Evolutionary conservation across 805 yeast genomes (phyloP).

Genomic region (Torulaspora maleeae): DNA sequence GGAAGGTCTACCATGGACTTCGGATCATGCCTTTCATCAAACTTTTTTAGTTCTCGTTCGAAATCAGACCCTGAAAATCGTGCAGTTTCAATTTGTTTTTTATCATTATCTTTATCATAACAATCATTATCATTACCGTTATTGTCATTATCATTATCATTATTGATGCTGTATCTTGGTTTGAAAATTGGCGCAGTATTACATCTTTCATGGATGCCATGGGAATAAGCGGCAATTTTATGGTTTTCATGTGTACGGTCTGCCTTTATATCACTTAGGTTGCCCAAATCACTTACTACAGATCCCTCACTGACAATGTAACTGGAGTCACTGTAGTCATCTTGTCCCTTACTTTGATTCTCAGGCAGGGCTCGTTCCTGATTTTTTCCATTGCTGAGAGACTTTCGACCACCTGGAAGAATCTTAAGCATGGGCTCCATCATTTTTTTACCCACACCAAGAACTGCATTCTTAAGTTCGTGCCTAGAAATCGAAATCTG

Average conservation of each 20-base stretch:
- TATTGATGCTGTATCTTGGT: conserved; percentile 12
- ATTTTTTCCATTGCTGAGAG: not conserved
- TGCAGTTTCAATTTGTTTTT: conserved; percentile 6
- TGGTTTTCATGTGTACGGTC: not conserved
- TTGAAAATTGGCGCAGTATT: conserved; percentile 5
- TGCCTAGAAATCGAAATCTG: conserved; percentile 58
- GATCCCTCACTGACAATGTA: conserved; percentile 26
- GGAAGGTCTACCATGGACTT: conserved; percentile 61
- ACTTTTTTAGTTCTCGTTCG: conserved; percentile 25
- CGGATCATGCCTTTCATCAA: conserved; percentile 23
- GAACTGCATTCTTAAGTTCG: conserved; percentile 72
- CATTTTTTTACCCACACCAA: conserved; percentile 71
- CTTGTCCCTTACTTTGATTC: not conserved
- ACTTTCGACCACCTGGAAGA: not conserved
- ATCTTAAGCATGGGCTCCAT: conserved; percentile 33
- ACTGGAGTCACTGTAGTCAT: conserved; percentile 16
- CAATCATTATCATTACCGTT: conserved; percentile 6
- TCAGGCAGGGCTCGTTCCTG: not conserved
- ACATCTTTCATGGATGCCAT: not conserved
- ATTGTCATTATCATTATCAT: conserved; percentile 14
- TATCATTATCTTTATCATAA: conserved; percentile 9
- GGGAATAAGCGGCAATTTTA: not conserved
- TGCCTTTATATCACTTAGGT: not conserved
- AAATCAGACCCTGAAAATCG: conserved; percentile 15
- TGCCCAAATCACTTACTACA: conserved; percentile 15